A percentile compares a stretch with the other conserved stretches of the same genome.
Evolutionary conservation across 2,329 filamentous ascomycete genomes (phyloP).

Genomic region (Trichophyton equinum): DNA sequence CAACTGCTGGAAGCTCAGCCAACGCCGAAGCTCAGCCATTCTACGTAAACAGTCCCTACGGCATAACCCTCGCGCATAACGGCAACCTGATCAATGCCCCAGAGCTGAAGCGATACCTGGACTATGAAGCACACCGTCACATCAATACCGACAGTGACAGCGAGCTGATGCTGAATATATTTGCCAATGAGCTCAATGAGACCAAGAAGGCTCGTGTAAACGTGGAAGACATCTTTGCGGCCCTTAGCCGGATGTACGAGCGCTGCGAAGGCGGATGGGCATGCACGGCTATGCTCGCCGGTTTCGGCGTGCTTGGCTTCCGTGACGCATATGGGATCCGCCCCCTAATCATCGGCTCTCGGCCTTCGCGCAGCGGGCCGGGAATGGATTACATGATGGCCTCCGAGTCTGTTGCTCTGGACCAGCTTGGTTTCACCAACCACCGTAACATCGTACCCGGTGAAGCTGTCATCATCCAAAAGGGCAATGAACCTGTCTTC

Average conservation of each 20-base stretch:
- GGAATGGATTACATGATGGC: slow-evolving; percentile 81
- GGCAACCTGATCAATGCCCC: slow-evolving; percentile 76
- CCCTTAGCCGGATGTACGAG: slow-evolving; percentile 58
- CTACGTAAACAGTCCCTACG: slow-evolving; percentile 79
- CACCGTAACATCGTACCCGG: slow-evolving; percentile 70
- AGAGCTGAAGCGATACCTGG: slow-evolving; percentile 57
- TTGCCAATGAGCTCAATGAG: slow-evolving; percentile 68
- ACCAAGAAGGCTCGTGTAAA: slow-evolving; percentile 73
- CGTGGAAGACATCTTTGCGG: slow-evolving; percentile 61
- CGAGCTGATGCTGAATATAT: slow-evolving; percentile 79
- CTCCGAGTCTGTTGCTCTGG: slow-evolving; percentile 73
- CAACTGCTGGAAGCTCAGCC: slow-evolving; percentile 70
- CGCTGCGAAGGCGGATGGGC: slow-evolving; percentile 64
- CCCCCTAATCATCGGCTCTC: slow-evolving; percentile 65
- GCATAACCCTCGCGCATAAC: slow-evolving; percentile 71
- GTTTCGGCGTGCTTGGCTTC: slow-evolving; percentile 70
- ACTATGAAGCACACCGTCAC: slow-evolving; percentile 67
- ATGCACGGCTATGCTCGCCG: slow-evolving; percentile 68
- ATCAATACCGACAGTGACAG: slow-evolving; percentile 86
- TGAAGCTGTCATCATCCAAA: slow-evolving; percentile 73
- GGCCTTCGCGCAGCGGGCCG: slow-evolving; percentile 52
- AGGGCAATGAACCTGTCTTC: slow-evolving; percentile 62
- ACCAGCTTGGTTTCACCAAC: slow-evolving; percentile 65
- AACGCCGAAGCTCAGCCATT: slow-evolving; percentile 86
- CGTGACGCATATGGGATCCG: slow-evolving; percentile 71